phyloP scores from a whole-genome alignment of 495 filamentous ascomycete genomes.

The Aspergillus sclerotioniger region DNA sequence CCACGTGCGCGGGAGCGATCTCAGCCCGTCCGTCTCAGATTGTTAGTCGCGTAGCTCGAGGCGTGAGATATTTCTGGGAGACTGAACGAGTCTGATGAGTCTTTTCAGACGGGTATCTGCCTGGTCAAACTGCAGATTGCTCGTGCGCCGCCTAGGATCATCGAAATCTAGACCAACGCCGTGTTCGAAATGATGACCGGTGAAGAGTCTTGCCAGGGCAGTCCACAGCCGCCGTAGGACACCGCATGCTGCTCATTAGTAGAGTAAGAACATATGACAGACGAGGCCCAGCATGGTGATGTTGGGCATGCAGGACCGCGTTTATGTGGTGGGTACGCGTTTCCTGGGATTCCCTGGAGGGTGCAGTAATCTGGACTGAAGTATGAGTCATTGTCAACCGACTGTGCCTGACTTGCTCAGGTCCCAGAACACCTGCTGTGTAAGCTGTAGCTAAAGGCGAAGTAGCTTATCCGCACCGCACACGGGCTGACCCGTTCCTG shows the following conservation, averaged over 20 bases:
- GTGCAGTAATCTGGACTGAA: background rate
- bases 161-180: background rate
- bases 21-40: background rate
- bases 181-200: background rate
- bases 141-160: background rate
- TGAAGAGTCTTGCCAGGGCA: background rate
- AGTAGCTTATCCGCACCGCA: background rate
- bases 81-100: too few species aligned
- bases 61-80: background rate
- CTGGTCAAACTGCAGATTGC: background rate
- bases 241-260: background rate
- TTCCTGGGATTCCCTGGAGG: background rate
- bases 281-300: constrained; percentile 5
- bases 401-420: background rate
- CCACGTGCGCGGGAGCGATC: background rate
- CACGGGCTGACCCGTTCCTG: background rate
- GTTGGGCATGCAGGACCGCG: constrained; percentile 15
- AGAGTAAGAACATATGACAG: background rate
- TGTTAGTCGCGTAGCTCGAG: background rate
- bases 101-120: too few species aligned
- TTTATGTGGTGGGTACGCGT: background rate
- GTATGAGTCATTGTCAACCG: background rate
- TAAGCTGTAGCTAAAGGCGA: background rate
- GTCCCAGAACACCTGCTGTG: background rate
- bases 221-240: background rate